Conservation (phyloP, 2,329 filamentous ascomycete species). For the Scopulariopsis brevicaulis region DNA sequence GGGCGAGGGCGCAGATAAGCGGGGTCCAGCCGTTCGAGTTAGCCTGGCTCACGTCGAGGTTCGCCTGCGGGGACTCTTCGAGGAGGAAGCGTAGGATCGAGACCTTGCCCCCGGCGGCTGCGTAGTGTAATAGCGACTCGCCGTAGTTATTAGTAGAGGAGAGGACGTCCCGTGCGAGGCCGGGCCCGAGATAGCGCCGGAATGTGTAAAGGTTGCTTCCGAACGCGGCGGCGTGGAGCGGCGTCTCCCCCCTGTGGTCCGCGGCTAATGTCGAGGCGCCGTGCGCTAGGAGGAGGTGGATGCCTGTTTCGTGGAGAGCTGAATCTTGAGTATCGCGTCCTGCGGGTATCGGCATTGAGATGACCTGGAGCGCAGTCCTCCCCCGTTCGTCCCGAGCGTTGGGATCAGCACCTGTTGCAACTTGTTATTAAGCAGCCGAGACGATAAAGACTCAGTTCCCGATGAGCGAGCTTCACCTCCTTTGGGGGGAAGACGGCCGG, state of each 20-base stretch:
- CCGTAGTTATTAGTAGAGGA: too few species aligned
- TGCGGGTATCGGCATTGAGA: neutral
- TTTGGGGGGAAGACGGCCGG: too few species aligned
- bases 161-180: too few species aligned
- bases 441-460: too few species aligned
- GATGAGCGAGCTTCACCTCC: too few species aligned
- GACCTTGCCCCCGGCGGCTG: slow-evolving; percentile 12
- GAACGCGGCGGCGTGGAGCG: too few species aligned
- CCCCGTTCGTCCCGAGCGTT: neutral
- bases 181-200: too few species aligned
- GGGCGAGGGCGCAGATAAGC: slow-evolving; percentile 15
- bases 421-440: too few species aligned
- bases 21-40: slow-evolving; percentile 18
- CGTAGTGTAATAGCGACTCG: slow-evolving; percentile 16
- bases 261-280: slow-evolving; percentile 8
- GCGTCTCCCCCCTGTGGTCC: slow-evolving; percentile 11
- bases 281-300: slow-evolving; percentile 11
- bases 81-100: slow-evolving; percentile 8
- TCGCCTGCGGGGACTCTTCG: neutral
- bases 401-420: neutral
- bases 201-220: too few species aligned
- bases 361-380: neutral
- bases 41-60: slow-evolving; percentile 6
- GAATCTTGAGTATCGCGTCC: too few species aligned
- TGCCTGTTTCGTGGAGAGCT: slow-evolving; percentile 8